Percentiles rank a stretch among this genome's conserved stretches.
Evolutionary conservation across 2,329 filamentous ascomycete genomes (phyloP).

Genomic region (Pseudogymnoascus sp.): DNA sequence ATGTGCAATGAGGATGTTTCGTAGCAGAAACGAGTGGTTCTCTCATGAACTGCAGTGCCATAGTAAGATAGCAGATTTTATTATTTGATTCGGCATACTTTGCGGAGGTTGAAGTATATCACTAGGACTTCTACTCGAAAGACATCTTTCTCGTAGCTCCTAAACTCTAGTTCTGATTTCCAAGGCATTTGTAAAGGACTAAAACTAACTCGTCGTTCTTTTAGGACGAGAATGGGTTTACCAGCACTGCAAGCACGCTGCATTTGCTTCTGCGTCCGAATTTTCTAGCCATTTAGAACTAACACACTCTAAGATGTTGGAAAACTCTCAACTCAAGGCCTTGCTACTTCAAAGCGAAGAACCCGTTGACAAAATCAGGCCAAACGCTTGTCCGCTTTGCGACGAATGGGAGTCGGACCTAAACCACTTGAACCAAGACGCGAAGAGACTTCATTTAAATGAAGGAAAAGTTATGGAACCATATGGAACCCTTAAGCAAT

Average conservation of each 20-base stretch:
- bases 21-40: constrained; percentile 26
- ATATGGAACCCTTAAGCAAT: constrained; percentile 15
- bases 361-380: constrained; percentile 16
- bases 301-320: constrained; percentile 9
- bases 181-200: background rate
- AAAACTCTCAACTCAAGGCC: constrained; percentile 16
- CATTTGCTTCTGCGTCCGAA: constrained; percentile 10
- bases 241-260: constrained; percentile 14
- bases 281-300: constrained; percentile 15
- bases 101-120: background rate
- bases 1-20: constrained; percentile 25
- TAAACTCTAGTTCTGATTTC: background rate
- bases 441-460: constrained; percentile 11
- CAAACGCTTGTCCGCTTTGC: constrained; percentile 25
- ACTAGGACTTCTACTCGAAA: background rate
- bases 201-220: background rate
- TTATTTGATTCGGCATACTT: background rate
- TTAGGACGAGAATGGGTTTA: constrained; percentile 22
- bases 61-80: background rate
- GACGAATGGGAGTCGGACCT: constrained; percentile 23
- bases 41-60: constrained; percentile 27
- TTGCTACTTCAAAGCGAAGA: constrained; percentile 21
- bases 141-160: background rate
- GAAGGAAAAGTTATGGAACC: constrained; percentile 7
- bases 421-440: constrained; percentile 9